These are phyloP conservation scores for Macadamia tetraphylla DNA, from an alignment of 164 flowering plant genomes.

Conservation along the genomic window DNA sequence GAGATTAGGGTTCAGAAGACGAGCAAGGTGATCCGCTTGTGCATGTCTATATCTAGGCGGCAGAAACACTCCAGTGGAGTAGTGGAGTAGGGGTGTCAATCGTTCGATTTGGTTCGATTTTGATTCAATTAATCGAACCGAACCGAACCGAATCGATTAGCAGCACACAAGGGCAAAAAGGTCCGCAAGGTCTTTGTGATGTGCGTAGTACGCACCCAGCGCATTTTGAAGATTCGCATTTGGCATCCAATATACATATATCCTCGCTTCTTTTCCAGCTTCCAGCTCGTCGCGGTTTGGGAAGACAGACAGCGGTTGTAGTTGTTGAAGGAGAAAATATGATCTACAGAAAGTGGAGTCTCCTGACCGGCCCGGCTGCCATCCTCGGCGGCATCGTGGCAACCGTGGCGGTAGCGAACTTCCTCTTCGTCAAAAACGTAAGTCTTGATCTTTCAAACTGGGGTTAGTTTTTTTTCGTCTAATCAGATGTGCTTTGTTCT, in stretches of 20 bases:
- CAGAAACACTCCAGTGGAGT: too few species aligned
- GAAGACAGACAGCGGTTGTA: too few species aligned
- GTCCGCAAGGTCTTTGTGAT: too few species aligned
- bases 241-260: too few species aligned
- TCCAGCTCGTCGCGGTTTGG: too few species aligned
- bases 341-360: slow-evolving; percentile 1
- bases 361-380: neutral
- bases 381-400: neutral
- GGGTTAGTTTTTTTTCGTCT: neutral
- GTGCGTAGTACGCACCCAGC: too few species aligned
- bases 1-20: neutral
- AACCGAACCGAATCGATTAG: neutral
- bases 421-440: neutral
- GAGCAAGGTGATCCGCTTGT: neutral
- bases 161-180: neutral
- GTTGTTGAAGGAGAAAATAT: neutral
- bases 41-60: too few species aligned
- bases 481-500: neutral
- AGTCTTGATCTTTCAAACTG: neutral
- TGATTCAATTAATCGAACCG: too few species aligned
- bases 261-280: too few species aligned
- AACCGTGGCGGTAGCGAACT: neutral
- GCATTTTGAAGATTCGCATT: too few species aligned
- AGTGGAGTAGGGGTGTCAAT: too few species aligned
- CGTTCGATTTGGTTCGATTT: too few species aligned